A percentile compares a stretch with the other conserved stretches of the same genome.
Conservation (phyloP, 495 filamentous ascomycete species). For the Saxispiralis lemnorum region DNA sequence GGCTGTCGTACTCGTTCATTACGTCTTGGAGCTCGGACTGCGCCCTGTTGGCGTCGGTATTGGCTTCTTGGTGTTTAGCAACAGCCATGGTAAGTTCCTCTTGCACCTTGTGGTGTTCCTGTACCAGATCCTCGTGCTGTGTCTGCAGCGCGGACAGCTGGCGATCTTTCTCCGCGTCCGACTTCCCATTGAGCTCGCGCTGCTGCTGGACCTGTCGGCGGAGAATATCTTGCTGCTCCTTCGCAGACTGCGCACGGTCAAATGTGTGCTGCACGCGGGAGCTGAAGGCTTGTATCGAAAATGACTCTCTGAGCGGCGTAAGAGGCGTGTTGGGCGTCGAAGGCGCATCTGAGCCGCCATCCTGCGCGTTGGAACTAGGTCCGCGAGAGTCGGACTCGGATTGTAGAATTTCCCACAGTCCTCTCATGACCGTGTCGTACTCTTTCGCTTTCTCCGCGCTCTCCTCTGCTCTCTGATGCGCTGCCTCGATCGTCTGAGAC, state of each 20-base stretch:
- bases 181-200: slow-evolving; percentile 62
- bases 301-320: slow-evolving; percentile 31
- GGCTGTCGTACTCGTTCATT: slow-evolving; percentile 10
- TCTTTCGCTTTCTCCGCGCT: slow-evolving; percentile 9
- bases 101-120: slow-evolving; percentile 18
- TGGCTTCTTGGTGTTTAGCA: slow-evolving; percentile 22
- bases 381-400: slow-evolving; percentile 1
- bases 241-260: slow-evolving; percentile 39
- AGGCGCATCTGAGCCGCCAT: background rate
- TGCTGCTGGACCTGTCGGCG: slow-evolving; percentile 84
- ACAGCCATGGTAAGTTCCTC: slow-evolving; percentile 19
- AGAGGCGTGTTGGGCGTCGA: background rate
- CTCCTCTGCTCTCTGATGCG: background rate
- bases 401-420: slow-evolving; percentile 54
- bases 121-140: slow-evolving; percentile 20
- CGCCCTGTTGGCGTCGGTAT: slow-evolving; percentile 16
- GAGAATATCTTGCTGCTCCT: slow-evolving; percentile 70
- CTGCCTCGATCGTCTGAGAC: slow-evolving; percentile 1
- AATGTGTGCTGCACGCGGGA: slow-evolving; percentile 63
- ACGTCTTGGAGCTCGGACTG: slow-evolving; percentile 11
- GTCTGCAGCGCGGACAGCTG: slow-evolving; percentile 31
- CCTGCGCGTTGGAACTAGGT: slow-evolving; percentile 6
- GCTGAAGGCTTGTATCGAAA: slow-evolving; percentile 51
- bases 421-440: slow-evolving; percentile 31
- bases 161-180: slow-evolving; percentile 38